Evolutionary conservation across 192 early-diverging fungal species (phyloP), one percentile per base, ranked within the genome.

Genomic region (Coemansia sp.): DNA sequence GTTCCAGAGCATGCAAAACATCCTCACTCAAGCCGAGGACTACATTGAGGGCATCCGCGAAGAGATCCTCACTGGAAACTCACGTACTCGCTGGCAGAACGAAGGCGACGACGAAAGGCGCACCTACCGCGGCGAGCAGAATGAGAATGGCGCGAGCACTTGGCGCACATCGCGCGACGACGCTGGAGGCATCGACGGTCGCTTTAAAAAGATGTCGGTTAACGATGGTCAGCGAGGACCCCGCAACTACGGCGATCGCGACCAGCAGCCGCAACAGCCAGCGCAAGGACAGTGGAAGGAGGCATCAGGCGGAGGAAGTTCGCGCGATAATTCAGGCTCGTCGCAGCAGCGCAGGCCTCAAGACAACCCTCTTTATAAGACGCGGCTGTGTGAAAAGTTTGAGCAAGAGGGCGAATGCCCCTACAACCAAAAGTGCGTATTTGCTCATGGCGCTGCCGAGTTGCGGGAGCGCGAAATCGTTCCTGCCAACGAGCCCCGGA

Each of bases 401-500:
- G 91, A 93, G 77, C 87, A 80, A 1, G 94, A 96, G 47, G 96
- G 97, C 49, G 89, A 89, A 20, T 98, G 97, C 74, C 94, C 92
- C 8, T 98, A 97, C 76, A 90, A 94, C 38, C 89, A 91, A 70
- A 93, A 96, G 43, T 98, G 97, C 73, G 94, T 93, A 51, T 98
- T 98, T 78, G 91, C 95, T 46, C 96, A 97, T 49, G 76, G 82
- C 18, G 70, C n/a, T 0, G 77, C 79, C 18, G 86, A 89, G 40
- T 77, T 87, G 22, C 75, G 87, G 34, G 89, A 86, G 71, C 88
- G 90, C 61, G 82, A 82, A 60, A 65, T 40, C 38, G 46, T 83
- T 4, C 46, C 75, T 0, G 41, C 62, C 1, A 44, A 34, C 8
- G 79, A 74, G 10, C 77, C 76, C 24, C 68, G 70, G 20, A 57